Conservation (phyloP, 768 basidiomycete genomes). For the Leccinum truebloodii region DNA sequence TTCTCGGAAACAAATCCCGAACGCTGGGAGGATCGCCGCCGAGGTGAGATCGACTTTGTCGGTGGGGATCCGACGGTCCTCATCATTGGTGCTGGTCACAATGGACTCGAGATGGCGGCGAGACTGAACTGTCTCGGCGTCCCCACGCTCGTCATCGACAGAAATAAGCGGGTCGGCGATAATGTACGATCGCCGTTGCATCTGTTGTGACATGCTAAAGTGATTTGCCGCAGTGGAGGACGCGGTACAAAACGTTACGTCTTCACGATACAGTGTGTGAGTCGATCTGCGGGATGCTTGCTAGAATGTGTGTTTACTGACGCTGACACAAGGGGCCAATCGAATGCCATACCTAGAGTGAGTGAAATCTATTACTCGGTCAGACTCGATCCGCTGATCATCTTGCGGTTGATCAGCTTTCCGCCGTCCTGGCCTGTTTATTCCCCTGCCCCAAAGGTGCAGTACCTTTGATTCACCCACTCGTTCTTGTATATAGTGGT, state of each 20-base stretch:
- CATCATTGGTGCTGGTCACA: constrained; percentile 66
- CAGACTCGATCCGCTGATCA: neutral
- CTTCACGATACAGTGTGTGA: constrained; percentile 54
- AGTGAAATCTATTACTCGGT: constrained; percentile 17
- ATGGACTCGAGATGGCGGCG: constrained; percentile 63
- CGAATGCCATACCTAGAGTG: constrained; percentile 58
- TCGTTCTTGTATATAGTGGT: neutral
- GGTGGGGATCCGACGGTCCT: constrained; percentile 56
- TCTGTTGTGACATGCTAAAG: constrained; percentile 1
- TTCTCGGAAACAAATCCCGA: constrained; percentile 40
- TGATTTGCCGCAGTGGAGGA: constrained; percentile 43
- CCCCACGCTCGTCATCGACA: constrained; percentile 54
- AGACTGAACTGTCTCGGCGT: constrained; percentile 61
- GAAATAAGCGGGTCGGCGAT: constrained; percentile 51
- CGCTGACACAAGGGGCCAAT: constrained; percentile 41
- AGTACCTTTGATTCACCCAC: neutral
- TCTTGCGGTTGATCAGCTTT: constrained; percentile 38
- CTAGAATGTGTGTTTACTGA: constrained; percentile 2
- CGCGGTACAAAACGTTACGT: constrained; percentile 54
- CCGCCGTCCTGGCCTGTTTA: constrained; percentile 55
- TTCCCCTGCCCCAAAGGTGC: constrained; percentile 51
- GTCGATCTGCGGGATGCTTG: constrained; percentile 20
- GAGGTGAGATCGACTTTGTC: constrained; percentile 43
- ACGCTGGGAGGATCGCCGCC: constrained; percentile 50
- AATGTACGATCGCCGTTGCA: constrained; percentile 21